phyloP scores from a whole-genome alignment of 2,329 filamentous ascomycete species.

The Dactylonectria macrodidyma region DNA sequence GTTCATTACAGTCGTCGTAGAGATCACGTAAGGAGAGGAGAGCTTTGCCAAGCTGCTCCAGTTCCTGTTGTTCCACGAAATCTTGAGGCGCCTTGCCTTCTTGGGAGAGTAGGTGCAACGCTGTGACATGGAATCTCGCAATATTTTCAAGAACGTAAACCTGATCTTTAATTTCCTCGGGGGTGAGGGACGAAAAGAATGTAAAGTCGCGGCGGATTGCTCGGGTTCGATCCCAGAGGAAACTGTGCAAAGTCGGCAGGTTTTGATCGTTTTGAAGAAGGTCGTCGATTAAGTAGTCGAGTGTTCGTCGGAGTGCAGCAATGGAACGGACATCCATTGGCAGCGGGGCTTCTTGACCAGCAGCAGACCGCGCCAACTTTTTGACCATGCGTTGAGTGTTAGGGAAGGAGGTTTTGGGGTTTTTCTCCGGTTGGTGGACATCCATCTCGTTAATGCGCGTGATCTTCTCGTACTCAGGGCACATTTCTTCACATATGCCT shows the following conservation, averaged over 20 bases:
- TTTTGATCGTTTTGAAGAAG: conserved; percentile 70
- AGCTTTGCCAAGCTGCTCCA: conserved; percentile 77
- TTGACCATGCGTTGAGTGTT: conserved; percentile 74
- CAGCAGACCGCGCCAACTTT: conserved; percentile 76
- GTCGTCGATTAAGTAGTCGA: conserved; percentile 75
- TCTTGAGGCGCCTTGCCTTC: conserved; percentile 70
- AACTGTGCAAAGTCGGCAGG: conserved; percentile 71
- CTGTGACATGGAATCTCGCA: conserved; percentile 76
- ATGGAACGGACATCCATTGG: conserved; percentile 78
- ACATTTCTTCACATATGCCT: conserved; percentile 79
- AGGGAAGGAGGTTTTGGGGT: conserved; percentile 60
- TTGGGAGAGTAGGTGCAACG: conserved; percentile 74
- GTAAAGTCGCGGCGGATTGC: conserved; percentile 79
- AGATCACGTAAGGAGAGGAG: conserved; percentile 76
- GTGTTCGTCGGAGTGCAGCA: conserved; percentile 69
- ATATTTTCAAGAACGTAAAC: conserved; percentile 78
- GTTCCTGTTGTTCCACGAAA: conserved; percentile 77
- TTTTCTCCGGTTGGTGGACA: conserved; percentile 70
- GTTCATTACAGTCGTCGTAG: conserved; percentile 76
- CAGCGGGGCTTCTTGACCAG: conserved; percentile 76
- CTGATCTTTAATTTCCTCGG: conserved; percentile 70
- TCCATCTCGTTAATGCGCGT: conserved; percentile 74
- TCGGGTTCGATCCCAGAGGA: conserved; percentile 78
- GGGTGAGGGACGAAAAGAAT: conserved; percentile 73
- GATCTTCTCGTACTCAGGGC: conserved; percentile 76